Evolutionary conservation across 352 stramenopile species (phyloP), one percentile per base, ranked within the genome.

Genomic region (Pilasporangium apinafurcum): DNA sequence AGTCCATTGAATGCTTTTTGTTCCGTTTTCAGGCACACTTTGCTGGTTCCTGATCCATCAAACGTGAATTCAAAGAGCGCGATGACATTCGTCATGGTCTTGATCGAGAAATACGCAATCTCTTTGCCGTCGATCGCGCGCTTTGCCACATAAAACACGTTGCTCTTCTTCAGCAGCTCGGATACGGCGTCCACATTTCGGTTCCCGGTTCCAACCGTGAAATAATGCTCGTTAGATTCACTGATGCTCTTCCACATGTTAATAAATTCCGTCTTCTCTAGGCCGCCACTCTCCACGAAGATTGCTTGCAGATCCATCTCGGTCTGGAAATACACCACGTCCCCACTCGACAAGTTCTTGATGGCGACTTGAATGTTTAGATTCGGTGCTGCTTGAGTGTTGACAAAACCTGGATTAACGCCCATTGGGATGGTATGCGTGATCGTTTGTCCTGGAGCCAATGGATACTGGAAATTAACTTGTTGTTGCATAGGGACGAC

Each of bases 241-340:
- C 93, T 81, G 57, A 98, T 98, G n/a, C 59, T 69, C 61, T 98
- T 97, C 96, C 96, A 99, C 37, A 83, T 72, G 48, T 74, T 81
- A 58, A 98, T 97, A 56, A 98, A 99, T 37, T 90, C 74, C 9
- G 65, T 82, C 53, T 94, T 89, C 36, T 97, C 95, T 56, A 98
- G 77, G 2, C 69, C 69, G 14, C 92, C 94, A 13, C 73, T 67
- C 24, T 89, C 59, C 7, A 77, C 75, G 44, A 98, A 98, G 35
- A 98, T 62, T 12, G 80, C 80, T 30, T 86, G 76, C 22, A 98
- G 59, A 29, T 96, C 86, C 44, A 97, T 65, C 30, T 97, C 94
- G 0, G 85, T 85, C 44, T 95, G 92, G 76, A 98, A 98, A 67
- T 98, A 98, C 48, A 98, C 81, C 12, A 98, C 94, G 14, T 86